Conservation (phyloP, 2,329 filamentous ascomycete species). For the Sarocladium oryzae region DNA sequence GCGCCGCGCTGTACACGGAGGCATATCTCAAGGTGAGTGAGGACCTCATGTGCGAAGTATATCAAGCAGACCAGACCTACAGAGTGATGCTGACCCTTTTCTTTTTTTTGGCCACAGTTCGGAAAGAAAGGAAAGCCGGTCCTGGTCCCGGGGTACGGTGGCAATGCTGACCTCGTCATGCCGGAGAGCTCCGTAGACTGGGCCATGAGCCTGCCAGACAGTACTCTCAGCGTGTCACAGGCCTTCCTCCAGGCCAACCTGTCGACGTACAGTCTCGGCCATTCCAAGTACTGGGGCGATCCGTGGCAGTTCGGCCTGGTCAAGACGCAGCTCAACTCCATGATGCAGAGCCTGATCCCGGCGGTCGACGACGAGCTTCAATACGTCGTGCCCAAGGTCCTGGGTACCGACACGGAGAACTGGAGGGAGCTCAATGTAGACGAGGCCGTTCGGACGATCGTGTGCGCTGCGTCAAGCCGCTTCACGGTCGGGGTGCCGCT, state of each 20-base stretch:
- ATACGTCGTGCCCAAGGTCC: constrained; percentile 25
- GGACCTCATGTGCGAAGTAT: background rate
- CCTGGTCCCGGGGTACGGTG: constrained; percentile 32
- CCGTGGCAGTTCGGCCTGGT: constrained; percentile 29
- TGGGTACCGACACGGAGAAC: constrained; percentile 25
- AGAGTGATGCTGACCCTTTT: too few relatives aligned
- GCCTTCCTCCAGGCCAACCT: constrained; percentile 34
- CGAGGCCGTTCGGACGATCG: constrained; percentile 20
- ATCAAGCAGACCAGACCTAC: too few relatives aligned
- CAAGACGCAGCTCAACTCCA: constrained; percentile 28
- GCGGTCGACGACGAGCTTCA: constrained; percentile 29
- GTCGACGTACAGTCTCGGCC: constrained; percentile 29
- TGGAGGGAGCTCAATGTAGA: constrained; percentile 28
- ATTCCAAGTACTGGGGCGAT: constrained; percentile 26
- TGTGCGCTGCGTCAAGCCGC: constrained; percentile 23
- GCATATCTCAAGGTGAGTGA: constrained; percentile 22
- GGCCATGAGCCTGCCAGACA: constrained; percentile 32
- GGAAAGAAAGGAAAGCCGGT: constrained; percentile 33
- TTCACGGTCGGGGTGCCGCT: constrained; percentile 23
- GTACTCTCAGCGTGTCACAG: constrained; percentile 23
- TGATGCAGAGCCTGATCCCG: constrained; percentile 26
- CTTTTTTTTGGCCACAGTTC: constrained; percentile 30
- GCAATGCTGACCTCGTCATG: constrained; percentile 35
- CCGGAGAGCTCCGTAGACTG: constrained; percentile 32
- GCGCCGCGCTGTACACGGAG: constrained; percentile 21